Conservation (phyloP, 345 rosid species). For the Rubroshorea leprosula region DNA sequence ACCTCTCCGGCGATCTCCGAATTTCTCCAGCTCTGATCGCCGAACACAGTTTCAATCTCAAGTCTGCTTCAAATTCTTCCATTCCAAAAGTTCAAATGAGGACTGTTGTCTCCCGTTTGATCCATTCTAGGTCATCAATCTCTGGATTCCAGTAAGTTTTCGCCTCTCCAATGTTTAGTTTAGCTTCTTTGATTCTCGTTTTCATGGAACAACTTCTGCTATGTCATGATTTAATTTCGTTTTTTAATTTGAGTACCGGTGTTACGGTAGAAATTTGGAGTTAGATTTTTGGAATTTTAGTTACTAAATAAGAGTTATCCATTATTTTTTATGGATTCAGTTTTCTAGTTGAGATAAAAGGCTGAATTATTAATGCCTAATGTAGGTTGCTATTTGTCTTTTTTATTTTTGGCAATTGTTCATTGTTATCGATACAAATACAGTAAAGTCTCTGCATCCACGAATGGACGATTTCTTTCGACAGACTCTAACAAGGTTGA, state of each 20-base stretch:
- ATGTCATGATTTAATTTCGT: not conserved
- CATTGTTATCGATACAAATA: too few species aligned
- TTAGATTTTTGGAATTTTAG: too few species aligned
- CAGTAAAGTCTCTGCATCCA: constrained; percentile 36
- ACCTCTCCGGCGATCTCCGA: not conserved
- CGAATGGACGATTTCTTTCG: constrained; percentile 47
- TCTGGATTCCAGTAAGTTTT: constrained; percentile 29
- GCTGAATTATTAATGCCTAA: not conserved
- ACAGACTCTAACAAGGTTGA: constrained; percentile 74
- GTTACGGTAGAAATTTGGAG: too few species aligned
- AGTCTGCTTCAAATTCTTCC: too few species aligned
- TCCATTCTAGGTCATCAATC: constrained; percentile 31
- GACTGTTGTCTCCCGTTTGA: constrained; percentile 36
- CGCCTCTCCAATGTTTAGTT: not conserved
- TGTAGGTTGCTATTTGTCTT: constrained; percentile 19
- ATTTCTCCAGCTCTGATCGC: too few species aligned
- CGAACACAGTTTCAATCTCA: too few species aligned
- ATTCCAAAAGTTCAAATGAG: constrained; percentile 25
- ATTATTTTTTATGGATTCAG: not conserved
- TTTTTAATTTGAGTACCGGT: too few species aligned
- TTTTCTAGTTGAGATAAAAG: not conserved
- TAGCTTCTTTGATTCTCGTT: not conserved
- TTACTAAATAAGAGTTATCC: too few species aligned
- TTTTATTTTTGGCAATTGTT: too few species aligned
- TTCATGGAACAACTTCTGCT: not conserved